phyloP scores from a whole-genome alignment of 2,329 filamentous ascomycete genomes.

The Xenosphaeropsis pyriputrescens region DNA sequence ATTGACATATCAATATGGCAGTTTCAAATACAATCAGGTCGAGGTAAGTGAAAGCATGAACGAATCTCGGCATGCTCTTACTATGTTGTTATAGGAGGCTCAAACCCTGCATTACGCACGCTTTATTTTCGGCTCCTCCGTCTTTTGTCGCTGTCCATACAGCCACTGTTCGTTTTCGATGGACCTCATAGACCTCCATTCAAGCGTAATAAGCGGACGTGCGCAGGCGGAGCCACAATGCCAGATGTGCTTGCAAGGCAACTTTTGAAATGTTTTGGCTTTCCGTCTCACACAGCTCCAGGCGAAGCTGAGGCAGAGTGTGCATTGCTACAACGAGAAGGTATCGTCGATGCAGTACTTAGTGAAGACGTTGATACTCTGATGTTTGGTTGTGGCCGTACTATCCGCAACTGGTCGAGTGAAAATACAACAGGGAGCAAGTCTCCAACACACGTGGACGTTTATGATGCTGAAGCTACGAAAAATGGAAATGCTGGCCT shows the following conservation, averaged over 20 bases:
- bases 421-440: conserved; percentile 51
- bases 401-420: conserved; percentile 70
- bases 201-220: conserved; percentile 72
- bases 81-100: conserved; percentile 41
- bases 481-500: conserved; percentile 38
- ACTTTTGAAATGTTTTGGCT: conserved; percentile 72
- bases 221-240: conserved; percentile 47
- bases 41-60: conserved; percentile 29
- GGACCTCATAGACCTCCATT: conserved; percentile 72
- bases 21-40: conserved; percentile 77
- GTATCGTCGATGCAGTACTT: conserved; percentile 81
- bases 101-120: conserved; percentile 79
- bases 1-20: conserved; percentile 97
- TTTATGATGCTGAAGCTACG: conserved; percentile 55
- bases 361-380: conserved; percentile 95
- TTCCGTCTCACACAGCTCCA: conserved; percentile 71
- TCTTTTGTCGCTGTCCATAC: conserved; percentile 61
- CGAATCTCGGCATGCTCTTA: conserved; percentile 1
- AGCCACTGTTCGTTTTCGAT: conserved; percentile 84
- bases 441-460: conserved; percentile 68
- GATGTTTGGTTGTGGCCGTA: conserved; percentile 83
- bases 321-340: conserved; percentile 66
- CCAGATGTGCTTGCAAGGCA: conserved; percentile 68
- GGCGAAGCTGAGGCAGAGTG: conserved; percentile 96
- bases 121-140: conserved; percentile 84